These are phyloP conservation scores for Neospermospora avenae DNA, from an alignment of 2,329 filamentous ascomycete genomes.

Conservation along the genomic window DNA sequence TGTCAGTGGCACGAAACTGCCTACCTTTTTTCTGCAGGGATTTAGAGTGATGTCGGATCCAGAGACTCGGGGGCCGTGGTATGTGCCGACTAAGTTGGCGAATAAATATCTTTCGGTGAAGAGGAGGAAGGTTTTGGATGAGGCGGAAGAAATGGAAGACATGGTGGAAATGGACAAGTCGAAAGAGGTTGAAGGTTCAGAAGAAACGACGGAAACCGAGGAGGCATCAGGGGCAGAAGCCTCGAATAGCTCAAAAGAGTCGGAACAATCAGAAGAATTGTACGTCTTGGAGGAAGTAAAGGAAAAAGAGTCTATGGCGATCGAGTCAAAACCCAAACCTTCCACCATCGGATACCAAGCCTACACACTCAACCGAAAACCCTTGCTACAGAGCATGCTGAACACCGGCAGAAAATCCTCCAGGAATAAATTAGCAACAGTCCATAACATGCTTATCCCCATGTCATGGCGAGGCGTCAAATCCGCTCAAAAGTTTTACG, in stretches of 20 bases:
- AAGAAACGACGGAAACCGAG: too few relatives aligned
- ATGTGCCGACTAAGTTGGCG: constrained; percentile 47
- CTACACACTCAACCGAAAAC: constrained; percentile 14
- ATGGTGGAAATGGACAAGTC: background rate
- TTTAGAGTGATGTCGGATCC: constrained; percentile 57
- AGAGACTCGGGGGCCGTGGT: constrained; percentile 50
- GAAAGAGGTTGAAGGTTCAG: too few relatives aligned
- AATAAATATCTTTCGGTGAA: constrained; percentile 7
- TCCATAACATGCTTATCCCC: background rate
- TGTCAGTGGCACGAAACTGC: constrained; percentile 48
- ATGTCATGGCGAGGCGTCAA: background rate
- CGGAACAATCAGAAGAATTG: background rate
- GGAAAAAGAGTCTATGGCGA: background rate
- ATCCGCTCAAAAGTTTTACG: constrained; percentile 18
- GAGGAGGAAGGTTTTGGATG: background rate
- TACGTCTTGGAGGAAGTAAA: background rate
- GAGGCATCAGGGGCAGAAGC: too few relatives aligned
- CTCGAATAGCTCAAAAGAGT: too few relatives aligned
- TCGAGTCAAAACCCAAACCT: background rate
- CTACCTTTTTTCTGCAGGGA: constrained; percentile 60
- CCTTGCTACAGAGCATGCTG: background rate
- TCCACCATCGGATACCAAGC: constrained; percentile 9
- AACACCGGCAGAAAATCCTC: background rate
- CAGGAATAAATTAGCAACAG: background rate
- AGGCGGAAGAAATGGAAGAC: background rate